phyloP scores from a whole-genome alignment of 768 basidiomycete genomes.

The Sporobolomyces pararoseus region DNA sequence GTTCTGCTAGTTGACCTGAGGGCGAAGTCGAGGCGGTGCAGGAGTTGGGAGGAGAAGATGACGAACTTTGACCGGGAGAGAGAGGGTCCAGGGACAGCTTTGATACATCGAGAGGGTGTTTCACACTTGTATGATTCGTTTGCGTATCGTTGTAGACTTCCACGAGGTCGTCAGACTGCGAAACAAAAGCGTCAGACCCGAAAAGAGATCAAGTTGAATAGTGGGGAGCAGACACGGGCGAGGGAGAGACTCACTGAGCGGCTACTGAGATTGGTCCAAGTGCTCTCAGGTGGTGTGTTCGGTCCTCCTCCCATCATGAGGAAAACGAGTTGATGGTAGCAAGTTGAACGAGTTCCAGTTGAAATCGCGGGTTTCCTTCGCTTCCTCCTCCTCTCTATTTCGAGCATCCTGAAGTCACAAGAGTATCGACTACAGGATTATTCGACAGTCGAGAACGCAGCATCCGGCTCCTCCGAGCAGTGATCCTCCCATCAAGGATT shows the following conservation, averaged over 20 bases:
- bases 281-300: background rate
- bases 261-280: constrained; percentile 4
- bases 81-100: constrained; percentile 3
- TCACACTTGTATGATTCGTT: background rate
- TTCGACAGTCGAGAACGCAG: too few relatives aligned
- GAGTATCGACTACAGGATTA: too few relatives aligned
- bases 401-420: too few relatives aligned
- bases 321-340: too few relatives aligned
- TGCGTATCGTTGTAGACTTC: background rate
- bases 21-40: background rate
- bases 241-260: constrained; percentile 20
- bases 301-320: constrained; percentile 27
- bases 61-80: background rate
- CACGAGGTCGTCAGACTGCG: constrained; percentile 30
- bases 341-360: too few relatives aligned
- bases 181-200: background rate
- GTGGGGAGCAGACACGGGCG: background rate
- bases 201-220: background rate
- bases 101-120: background rate
- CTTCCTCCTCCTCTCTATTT: too few relatives aligned
- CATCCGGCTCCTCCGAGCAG: too few relatives aligned
- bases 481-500: too few relatives aligned
- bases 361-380: too few relatives aligned
- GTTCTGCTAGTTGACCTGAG: constrained; percentile 15
- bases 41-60: background rate